These are phyloP conservation scores for Saccharomyces mikatae DNA, from an alignment of 805 yeast species.

Conservation along the genomic window DNA sequence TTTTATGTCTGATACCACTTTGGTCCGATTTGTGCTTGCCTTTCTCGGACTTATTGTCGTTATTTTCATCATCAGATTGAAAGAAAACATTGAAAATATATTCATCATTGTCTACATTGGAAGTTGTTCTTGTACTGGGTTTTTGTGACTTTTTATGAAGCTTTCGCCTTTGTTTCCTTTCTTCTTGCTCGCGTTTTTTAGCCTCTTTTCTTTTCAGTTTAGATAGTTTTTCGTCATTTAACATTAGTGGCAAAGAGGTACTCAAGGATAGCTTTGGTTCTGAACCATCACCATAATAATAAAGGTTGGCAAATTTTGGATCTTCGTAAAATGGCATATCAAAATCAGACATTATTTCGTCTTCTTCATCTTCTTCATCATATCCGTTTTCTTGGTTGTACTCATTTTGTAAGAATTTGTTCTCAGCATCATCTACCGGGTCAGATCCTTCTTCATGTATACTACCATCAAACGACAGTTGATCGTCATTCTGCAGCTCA, in stretches of 20 bases:
- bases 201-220: conserved; percentile 24
- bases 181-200: conserved; percentile 24
- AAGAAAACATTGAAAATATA: conserved; percentile 29
- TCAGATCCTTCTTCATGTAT: conserved; percentile 28
- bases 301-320: conserved; percentile 30
- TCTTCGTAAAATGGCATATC: conserved; percentile 38
- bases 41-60: background rate
- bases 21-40: conserved; percentile 5
- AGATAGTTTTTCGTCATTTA: conserved; percentile 25
- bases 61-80: conserved; percentile 25
- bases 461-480: conserved; percentile 28
- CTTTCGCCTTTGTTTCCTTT: conserved; percentile 25
- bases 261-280: conserved; percentile 29
- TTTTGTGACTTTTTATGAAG: conserved; percentile 12
- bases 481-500: conserved; percentile 27
- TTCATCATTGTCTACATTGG: conserved; percentile 32
- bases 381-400: conserved; percentile 21
- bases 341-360: conserved; percentile 29
- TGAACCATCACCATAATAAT: conserved; percentile 27
- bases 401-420: conserved; percentile 13
- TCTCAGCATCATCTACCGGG: conserved; percentile 17
- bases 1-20: background rate
- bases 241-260: conserved; percentile 27
- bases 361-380: conserved; percentile 27
- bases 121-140: conserved; percentile 33